phyloP scores from a whole-genome alignment of 495 filamentous ascomycete species.

The Penicillium argentinense region DNA sequence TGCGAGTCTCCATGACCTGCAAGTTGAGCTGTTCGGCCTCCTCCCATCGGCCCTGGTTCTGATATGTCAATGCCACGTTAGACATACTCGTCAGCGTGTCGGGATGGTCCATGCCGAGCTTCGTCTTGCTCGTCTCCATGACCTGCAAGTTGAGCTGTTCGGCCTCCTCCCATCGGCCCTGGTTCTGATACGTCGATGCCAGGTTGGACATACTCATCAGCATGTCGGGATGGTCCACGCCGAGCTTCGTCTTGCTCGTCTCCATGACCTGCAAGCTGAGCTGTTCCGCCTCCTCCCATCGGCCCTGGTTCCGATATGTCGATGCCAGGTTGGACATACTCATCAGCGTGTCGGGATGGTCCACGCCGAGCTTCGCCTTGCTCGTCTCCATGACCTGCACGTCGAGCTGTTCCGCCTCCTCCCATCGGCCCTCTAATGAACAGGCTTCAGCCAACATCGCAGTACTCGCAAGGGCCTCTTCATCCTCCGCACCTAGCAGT shows the following conservation, averaged over 20 bases:
- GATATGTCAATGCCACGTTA: no score
- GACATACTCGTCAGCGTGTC: no score
- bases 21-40: background rate
- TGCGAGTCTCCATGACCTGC: background rate
- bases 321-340: background rate
- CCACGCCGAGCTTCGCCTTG: conserved; percentile 23
- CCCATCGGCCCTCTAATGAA: conserved; percentile 17
- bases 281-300: background rate
- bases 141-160: no score
- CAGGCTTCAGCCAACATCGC: conserved; percentile 22
- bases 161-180: no score
- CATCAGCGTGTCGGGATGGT: conserved; percentile 36
- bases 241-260: background rate
- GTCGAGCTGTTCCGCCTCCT: conserved; percentile 30
- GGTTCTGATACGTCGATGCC: no score
- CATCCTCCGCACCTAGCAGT: conserved; percentile 15
- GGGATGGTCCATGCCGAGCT: no score
- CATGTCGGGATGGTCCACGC: no score
- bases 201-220: no score
- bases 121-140: no score
- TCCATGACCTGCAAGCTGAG: background rate
- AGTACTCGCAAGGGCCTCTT: conserved; percentile 11
- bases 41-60: no score
- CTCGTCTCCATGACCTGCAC: no score
- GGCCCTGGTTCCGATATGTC: no score